Evolutionary conservation across 2,329 filamentous ascomycete genomes (phyloP), one percentile per base, ranked within the genome.

Genomic region (Cephalotrichum gorgonifer): DNA sequence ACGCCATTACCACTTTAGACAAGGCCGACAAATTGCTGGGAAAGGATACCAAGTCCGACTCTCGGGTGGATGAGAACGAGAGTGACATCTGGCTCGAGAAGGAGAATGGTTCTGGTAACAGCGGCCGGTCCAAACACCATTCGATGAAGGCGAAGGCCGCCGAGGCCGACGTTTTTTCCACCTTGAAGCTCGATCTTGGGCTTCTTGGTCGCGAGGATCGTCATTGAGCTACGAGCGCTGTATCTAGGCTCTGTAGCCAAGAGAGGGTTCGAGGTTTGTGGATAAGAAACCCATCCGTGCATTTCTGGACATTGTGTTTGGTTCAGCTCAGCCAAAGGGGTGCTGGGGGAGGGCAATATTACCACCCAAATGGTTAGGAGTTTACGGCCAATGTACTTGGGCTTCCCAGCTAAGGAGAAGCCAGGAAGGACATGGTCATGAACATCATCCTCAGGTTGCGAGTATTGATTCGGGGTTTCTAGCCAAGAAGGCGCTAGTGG

Each of bases 131-230:
- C 7, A 27, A 17, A n/a, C 26, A n/a, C 53, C 61, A 54, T 50
- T 60, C 50, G 47, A 55, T 50, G 58, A 59, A 54, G 55, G 59
- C 51, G 47, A 58, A 54, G 48, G 54, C 22, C 25, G 20, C 48
- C 46, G 17, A 42, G 3, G 39, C 20, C 15, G 73, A 76, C 54
- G 65, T 73, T 22, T 81, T 76, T 73, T 69, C 72, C 8, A 60
- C 57, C 41, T 56, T 81, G 26, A 67, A 78, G 54, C 76, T 77
- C 6, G 74, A 74, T 50, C 57, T 81, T 9, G 77, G 77, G 6
- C 63, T 79, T 14, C 70, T 78, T 49, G 65, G 68, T 38, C 59
- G 65, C 27, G 63, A 66, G 27, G n/a, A 20, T 42, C 26, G 27
- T 15, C 23, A 41, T 11, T 49, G 26, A 44, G 6, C 30, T n/a